phyloP scores from a whole-genome alignment of 2,329 filamentous ascomycete genomes.

The Colletotrichum horii region DNA sequence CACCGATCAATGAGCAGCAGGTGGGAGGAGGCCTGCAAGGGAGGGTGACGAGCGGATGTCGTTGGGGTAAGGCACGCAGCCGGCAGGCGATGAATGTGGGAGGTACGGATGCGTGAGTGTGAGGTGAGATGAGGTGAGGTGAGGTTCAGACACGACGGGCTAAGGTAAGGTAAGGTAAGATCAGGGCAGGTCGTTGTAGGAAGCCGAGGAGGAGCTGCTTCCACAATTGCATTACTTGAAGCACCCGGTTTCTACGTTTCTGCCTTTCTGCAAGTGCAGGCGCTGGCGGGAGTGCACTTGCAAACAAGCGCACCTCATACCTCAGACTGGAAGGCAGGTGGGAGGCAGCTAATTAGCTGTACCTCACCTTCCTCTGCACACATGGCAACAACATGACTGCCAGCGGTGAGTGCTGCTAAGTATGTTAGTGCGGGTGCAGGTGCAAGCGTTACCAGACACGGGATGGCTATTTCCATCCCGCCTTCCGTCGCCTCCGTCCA shows the following conservation, averaged over 20 bases:
- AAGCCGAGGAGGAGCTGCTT: conserved; percentile 2
- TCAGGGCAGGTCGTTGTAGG: background rate
- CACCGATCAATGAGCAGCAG: background rate
- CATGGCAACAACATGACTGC: background rate
- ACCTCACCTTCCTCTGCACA: background rate
- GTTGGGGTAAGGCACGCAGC: background rate
- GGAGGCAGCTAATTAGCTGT: background rate
- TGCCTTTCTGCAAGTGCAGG: background rate
- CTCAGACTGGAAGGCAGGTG: background rate
- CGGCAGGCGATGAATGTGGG: background rate
- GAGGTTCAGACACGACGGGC: background rate
- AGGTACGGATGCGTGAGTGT: background rate
- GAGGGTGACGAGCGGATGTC: background rate
- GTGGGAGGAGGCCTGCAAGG: background rate
- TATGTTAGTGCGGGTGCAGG: background rate
- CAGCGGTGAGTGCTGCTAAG: background rate
- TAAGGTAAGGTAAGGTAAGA: background rate
- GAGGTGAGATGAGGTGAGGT: background rate
- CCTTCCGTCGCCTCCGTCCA: background rate
- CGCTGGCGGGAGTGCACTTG: background rate
- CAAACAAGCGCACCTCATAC: background rate
- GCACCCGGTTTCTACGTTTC: background rate
- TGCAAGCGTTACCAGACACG: background rate
- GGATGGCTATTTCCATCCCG: background rate
- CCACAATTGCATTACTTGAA: conserved; percentile 9